Evolutionary conservation across 108 stramenopile species (phyloP).

Genomic region (Pseudonitzschia delicatissima): DNA sequence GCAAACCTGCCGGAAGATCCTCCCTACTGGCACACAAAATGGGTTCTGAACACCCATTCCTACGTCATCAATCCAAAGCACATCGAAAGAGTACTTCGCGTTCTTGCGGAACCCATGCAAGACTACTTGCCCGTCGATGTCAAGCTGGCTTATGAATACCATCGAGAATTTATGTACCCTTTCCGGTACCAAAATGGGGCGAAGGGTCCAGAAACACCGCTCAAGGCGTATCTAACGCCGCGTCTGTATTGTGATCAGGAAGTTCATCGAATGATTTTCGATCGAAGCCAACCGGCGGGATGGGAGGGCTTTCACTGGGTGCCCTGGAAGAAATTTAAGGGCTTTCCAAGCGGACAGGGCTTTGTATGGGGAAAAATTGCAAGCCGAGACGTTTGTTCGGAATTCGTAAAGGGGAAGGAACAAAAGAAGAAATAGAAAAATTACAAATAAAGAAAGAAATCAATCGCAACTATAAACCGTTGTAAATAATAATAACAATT

Average conservation of each 20-base stretch:
- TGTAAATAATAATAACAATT: too few species aligned
- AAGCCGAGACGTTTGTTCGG: too few species aligned
- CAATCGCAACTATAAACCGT: too few species aligned
- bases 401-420: too few species aligned
- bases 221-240: not conserved
- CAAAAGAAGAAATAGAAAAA: too few species aligned
- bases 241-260: not conserved
- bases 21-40: constrained; percentile 9
- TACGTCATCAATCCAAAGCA: constrained; percentile 22
- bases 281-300: not conserved
- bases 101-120: not conserved
- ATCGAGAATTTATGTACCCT: not conserved
- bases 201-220: not conserved
- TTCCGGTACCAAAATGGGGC: not conserved
- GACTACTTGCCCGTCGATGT: not conserved
- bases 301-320: constrained; percentile 8
- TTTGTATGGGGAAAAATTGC: not conserved
- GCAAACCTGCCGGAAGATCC: not conserved
- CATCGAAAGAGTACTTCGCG: not conserved
- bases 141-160: not conserved
- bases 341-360: not conserved
- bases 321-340: not conserved
- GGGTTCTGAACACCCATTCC: constrained; percentile 14
- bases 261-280: not conserved
- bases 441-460: too few species aligned